Base-by-base conservation (phyloP, 2,329 filamentous ascomycete species). In the Grosmannia clavigera region DNA sequence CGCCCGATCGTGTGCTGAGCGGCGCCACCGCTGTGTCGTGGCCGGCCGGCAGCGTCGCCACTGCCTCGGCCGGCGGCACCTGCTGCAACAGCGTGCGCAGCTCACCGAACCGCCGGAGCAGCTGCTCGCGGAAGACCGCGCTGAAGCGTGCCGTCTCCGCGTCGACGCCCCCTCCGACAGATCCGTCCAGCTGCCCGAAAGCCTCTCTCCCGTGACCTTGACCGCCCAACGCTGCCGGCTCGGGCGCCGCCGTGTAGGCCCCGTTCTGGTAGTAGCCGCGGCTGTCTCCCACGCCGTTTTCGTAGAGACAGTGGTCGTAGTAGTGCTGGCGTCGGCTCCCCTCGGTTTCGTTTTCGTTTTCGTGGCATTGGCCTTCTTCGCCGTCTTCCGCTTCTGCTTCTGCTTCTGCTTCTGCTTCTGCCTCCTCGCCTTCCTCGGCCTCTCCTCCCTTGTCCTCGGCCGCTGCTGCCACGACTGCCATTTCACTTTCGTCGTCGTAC, bases 251-350 rank as follows among this genome's bases (percentile, higher is more conserved):
- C 29, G 86, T 82, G 70, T 90, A 96, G 46, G 89, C 87, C 56
- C 90, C 91, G 65, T 95, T 88, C 19, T 84, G 76, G 69, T 89
- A 94, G 68, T 83, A 85, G 12, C 86, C 87, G 60, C 80, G 73
- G 27, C 77, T 74, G 66, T 86, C 81, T 58, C 79, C 78, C 25
- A 72, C 63, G 6, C 76, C 76, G 60, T 75, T 69, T 10, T 75
- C 67, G 66, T 84, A 83, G 51, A 80, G 75, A 38, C 68, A 70
- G 72, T 70, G 61, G 33, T 79, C 75, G 11, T 57, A 50, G 29
- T 33, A 31, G 3, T 63, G 63, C 31, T 68, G 54, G 9, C 14
- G 38, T 55, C 19, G 10, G 54, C 35, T n/a, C 25, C 38, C 53
- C 25, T 25, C 53, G 4, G 12, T 14, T 11, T 56, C 35, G 12